phyloP scores from a whole-genome alignment of 2,329 filamentous ascomycete species.

The Paracorniculantispora psalliotae region DNA sequence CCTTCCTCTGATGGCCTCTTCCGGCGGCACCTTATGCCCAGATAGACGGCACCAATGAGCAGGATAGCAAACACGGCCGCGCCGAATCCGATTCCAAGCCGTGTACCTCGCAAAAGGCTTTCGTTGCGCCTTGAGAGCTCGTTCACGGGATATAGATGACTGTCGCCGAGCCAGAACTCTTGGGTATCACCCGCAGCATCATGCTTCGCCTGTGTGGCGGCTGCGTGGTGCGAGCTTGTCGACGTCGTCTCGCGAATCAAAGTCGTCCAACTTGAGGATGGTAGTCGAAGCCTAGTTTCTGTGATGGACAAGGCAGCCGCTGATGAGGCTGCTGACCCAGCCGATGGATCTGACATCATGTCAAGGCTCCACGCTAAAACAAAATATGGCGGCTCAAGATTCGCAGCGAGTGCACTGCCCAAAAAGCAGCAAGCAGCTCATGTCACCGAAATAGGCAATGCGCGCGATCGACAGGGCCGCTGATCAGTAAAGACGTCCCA shows the following conservation, averaged over 20 bases:
- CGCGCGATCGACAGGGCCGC: conserved; percentile 2
- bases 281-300: not conserved
- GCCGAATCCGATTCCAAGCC: conserved; percentile 27
- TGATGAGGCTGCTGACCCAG: not conserved
- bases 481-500: not conserved
- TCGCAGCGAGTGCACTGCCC: conserved; percentile 7
- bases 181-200: conserved; percentile 35
- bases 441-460: not conserved
- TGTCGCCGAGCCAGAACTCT: conserved; percentile 28
- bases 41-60: conserved; percentile 6
- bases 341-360: not conserved
- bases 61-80: conserved; percentile 7
- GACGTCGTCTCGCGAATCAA: not conserved
- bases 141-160: conserved; percentile 24
- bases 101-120: conserved; percentile 25
- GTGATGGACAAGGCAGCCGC: not conserved
- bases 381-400: not conserved
- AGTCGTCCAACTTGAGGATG: not conserved
- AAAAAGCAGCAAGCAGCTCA: conserved; percentile 6
- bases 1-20: conserved; percentile 1
- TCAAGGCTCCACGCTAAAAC: not conserved
- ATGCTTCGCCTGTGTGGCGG: conserved; percentile 26
- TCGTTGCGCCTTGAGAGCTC: conserved; percentile 17
- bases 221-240: not conserved
- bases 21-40: conserved; percentile 8